Base-by-base conservation (phyloP, 495 filamentous ascomycete species). In the Geopyxis carbonaria region DNA sequence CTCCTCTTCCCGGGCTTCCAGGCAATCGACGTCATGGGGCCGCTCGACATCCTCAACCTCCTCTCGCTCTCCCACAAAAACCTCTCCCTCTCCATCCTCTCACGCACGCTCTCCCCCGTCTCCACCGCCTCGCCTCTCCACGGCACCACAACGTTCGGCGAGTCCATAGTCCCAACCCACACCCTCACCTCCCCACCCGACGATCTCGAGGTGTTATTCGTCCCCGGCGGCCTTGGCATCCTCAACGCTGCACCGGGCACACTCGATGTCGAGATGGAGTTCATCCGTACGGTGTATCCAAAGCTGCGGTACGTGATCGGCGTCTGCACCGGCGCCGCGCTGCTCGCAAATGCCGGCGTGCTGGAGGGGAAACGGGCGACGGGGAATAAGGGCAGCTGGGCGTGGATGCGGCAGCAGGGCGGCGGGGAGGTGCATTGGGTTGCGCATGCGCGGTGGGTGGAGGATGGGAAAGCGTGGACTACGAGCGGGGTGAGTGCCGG, bases 401-500 rank as follows among this genome's bases (percentile, higher is more conserved):
- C 34, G 13, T 62, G 51, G 49, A 59, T 61, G 0, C 65, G 51
- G 9, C 37, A 50, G 3, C 49, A 64, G 16, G 56, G 65, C 0
- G 48, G 59, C 1, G n/a, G n/a, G n/a, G 59, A 63, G 11, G 67
- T 72, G 14, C 39, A 64, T 0, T 83, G 76, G 78, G 59, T 77
- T 2, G 52, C 64, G 2, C 56, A 57, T 19, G 77, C 78, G 15
- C 56, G 78, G 38, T 81, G 76, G 77, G 68, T 74, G 0, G 45
- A 53, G 3, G 73, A 77, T 57, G 76, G 74, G 13, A 75, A 76
- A 46, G 46, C 78, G 0, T 83, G 76, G 76, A 77, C 71, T 8
- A 63, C 64, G 0, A 69, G 72, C 0, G 76, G 73, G 1, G 57
- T 77, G 0, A 66, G 61, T 31, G 68, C 71, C n/a, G 76, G 76